These are phyloP conservation scores for Yamagishiella unicocca DNA, from an alignment of 139 green algal genomes.

Conservation along the genomic window DNA sequence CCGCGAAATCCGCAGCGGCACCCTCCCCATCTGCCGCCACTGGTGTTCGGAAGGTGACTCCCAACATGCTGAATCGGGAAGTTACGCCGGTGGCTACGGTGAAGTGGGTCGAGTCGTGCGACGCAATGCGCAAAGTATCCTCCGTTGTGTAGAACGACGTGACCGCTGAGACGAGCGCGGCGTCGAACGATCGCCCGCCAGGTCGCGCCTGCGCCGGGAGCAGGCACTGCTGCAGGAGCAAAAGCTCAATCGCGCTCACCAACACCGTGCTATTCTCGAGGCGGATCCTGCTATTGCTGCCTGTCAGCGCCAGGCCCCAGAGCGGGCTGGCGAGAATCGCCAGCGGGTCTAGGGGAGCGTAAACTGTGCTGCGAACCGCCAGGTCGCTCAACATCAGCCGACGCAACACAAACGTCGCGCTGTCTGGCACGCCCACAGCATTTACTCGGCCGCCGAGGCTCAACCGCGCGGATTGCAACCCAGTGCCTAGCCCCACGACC, in stretches of 20 bases:
- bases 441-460: not conserved
- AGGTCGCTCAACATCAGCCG: not conserved
- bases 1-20: not conserved
- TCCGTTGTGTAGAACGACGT: not conserved
- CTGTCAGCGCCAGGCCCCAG: conserved; percentile 11
- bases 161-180: not conserved
- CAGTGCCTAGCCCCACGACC: not conserved
- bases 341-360: not conserved
- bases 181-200: not conserved
- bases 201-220: not conserved
- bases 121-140: not conserved
- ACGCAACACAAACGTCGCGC: not conserved
- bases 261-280: conserved; percentile 10
- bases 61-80: not conserved
- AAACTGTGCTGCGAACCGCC: not conserved
- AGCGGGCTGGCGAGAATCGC: conserved; percentile 17
- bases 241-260: not conserved
- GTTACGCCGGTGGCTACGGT: not conserved
- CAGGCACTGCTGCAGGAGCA: conserved; percentile 16
- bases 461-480: not conserved
- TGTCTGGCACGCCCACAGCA: not conserved
- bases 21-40: not conserved
- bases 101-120: not conserved
- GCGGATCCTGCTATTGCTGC: not conserved
- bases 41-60: not conserved